These are phyloP conservation scores for Neckera pumila DNA, from an alignment of 225 moss, liverwort and hornwort species.

Conservation along the genomic window DNA sequence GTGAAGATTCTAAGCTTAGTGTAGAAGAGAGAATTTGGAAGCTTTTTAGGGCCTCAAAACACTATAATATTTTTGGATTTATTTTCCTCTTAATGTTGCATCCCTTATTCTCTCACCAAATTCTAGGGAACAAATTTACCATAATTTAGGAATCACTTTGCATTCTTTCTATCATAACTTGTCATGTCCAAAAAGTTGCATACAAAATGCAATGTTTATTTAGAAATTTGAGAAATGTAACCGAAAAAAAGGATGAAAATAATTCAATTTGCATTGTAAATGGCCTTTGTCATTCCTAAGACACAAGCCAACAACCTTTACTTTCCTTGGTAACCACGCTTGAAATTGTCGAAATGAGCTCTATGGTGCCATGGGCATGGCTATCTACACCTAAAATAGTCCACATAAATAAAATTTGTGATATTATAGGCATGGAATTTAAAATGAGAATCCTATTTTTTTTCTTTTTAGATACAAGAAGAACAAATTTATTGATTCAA, in stretches of 20 bases:
- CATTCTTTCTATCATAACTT: neutral
- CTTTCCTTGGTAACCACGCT: neutral
- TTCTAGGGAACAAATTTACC: neutral
- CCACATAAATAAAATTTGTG: too few species aligned
- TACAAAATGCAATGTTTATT: neutral
- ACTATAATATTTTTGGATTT: accelerated
- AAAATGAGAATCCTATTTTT: neutral
- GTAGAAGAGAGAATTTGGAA: neutral
- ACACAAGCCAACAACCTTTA: too few species aligned
- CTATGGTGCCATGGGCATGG: neutral
- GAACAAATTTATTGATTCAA: neutral
- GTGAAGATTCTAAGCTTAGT: neutral
- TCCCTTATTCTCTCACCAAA: neutral
- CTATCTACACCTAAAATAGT: too few species aligned
- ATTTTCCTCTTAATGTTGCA: neutral
- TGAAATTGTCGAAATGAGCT: neutral
- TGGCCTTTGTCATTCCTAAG: neutral
- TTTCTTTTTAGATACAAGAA: neutral
- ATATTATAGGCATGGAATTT: neutral
- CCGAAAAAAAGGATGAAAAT: neutral
- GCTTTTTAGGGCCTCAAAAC: accelerated
- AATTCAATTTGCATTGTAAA: neutral
- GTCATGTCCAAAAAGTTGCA: neutral
- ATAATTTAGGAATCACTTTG: neutral
- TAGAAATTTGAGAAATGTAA: neutral